Evolutionary conservation across 2,329 filamentous ascomycete genomes (phyloP), one percentile per base, ranked within the genome.

Genomic region (Mycosphaerella sp.): DNA sequence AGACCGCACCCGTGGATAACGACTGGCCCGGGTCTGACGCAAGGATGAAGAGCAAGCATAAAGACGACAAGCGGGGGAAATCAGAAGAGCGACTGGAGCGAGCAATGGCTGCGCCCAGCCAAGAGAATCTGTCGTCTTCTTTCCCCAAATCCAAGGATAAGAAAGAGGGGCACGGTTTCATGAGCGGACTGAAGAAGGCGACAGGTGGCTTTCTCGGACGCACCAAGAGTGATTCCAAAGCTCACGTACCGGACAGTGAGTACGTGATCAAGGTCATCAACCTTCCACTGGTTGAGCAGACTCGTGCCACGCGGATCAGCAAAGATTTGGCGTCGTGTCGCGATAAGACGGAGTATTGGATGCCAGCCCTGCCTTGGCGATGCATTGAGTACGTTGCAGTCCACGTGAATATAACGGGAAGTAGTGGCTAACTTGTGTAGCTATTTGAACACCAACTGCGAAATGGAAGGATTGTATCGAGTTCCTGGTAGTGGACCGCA

Each of bases 281-380:
- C 65, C 76, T 87, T 47, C 89, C 90, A 1, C 75, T 97, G 31
- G 79, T 95, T 26, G 86, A 95, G 69, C 92, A 97, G 72, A 91
- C 91, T 6, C 83, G 92, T n/a, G 77, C 84, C 59, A 96, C 92
- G 0, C 82, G 92, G 59, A 96, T 97, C 67, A 95, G 90, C 6
- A 95, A 92, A 72, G 83, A 86, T 31, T 76, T 97, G 42, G 89
- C 95, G 66, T 83, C 87, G 57, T 95, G 91, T 8, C 82, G 85
- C 58, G 92, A 97, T 67, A 96, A 96, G 77, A 97, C 92, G 0
- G 92, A 96, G 67, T 97, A 95, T 67, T 97, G 92, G 92, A 95
- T 97, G 91, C 92, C 92, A 10, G 88, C 90, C 6, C 85, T 97
- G 55, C 91, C 92, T 0, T 96, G 92, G 87, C 81, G 92, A 59